phyloP scores from a whole-genome alignment of 345 rosid genomes.

The Camelina laxa region DNA sequence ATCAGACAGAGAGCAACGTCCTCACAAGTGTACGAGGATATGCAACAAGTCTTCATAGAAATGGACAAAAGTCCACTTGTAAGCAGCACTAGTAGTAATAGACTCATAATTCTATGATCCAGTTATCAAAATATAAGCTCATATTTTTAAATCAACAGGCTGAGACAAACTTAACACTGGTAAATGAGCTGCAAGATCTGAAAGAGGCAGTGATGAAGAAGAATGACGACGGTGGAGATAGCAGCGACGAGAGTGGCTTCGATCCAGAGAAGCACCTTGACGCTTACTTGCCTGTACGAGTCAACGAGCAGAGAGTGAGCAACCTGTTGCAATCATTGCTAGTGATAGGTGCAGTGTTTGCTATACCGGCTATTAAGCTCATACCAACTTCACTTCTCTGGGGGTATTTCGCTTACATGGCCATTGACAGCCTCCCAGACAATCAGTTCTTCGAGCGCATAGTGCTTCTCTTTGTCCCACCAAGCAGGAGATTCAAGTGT shows the following conservation, averaged over 20 bases:
- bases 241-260: conserved; percentile 40
- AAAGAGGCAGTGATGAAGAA: conserved; percentile 69
- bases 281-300: conserved; percentile 77
- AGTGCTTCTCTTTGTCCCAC: conserved; percentile 64
- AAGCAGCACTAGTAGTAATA: conserved; percentile 25
- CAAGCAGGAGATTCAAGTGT: conserved; percentile 69
- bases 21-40: conserved; percentile 64
- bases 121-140: background rate
- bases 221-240: conserved; percentile 39
- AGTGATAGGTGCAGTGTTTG: conserved; percentile 61
- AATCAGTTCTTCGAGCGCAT: conserved; percentile 86
- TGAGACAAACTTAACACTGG: conserved; percentile 44
- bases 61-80: conserved; percentile 59
- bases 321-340: conserved; percentile 74
- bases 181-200: conserved; percentile 63
- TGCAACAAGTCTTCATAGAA: conserved; percentile 71
- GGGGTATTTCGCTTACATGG: conserved; percentile 93
- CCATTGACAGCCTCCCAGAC: conserved; percentile 88
- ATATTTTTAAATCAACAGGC: background rate
- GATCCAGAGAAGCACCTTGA: conserved; percentile 86
- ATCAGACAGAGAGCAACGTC: conserved; percentile 59
- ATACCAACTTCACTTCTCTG: conserved; percentile 85
- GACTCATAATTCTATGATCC: background rate
- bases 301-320: conserved; percentile 85
- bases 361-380: conserved; percentile 69